Percentiles rank a stretch among this genome's conserved stretches.
Evolutionary conservation across 2,329 filamentous ascomycete genomes (phyloP).

Genomic region (Claviceps capensis): DNA sequence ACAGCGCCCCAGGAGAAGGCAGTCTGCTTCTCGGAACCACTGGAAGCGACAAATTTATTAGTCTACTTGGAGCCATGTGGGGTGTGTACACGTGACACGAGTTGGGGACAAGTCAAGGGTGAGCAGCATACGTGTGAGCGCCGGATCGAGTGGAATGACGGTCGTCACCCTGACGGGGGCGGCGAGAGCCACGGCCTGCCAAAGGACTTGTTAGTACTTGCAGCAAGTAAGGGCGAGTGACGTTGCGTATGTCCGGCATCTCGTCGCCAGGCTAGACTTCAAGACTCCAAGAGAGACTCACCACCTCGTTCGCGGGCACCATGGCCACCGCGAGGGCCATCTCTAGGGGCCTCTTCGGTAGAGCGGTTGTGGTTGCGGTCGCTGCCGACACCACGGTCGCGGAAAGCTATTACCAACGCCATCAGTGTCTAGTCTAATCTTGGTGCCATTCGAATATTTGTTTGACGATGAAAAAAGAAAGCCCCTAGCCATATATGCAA

Average conservation of each 20-base stretch:
- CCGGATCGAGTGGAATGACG: slow-evolving; percentile 34
- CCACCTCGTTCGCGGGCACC: slow-evolving; percentile 49
- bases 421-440: neutral
- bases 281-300: slow-evolving; percentile 20
- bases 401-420: slow-evolving; percentile 51
- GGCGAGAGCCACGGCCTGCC: slow-evolving; percentile 39
- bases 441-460: neutral
- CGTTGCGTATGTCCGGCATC: neutral
- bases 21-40: slow-evolving; percentile 75
- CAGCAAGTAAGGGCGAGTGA: neutral
- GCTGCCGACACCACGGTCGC: slow-evolving; percentile 71
- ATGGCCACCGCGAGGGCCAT: slow-evolving; percentile 45
- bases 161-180: slow-evolving; percentile 40
- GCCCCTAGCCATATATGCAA: neutral
- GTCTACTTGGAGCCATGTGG: neutral
- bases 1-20: slow-evolving; percentile 79
- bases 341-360: slow-evolving; percentile 51
- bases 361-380: slow-evolving; percentile 71
- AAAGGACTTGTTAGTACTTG: neutral
- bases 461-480: neutral
- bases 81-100: neutral
- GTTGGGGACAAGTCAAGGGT: neutral
- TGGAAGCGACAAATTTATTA: slow-evolving; percentile 21
- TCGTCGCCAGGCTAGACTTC: slow-evolving; percentile 14
- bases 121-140: slow-evolving; percentile 29